Percentiles rank a stretch among this genome's conserved stretches.
Conservation (phyloP, 257 asterid species). For the Ajuga chamaepitys region DNA sequence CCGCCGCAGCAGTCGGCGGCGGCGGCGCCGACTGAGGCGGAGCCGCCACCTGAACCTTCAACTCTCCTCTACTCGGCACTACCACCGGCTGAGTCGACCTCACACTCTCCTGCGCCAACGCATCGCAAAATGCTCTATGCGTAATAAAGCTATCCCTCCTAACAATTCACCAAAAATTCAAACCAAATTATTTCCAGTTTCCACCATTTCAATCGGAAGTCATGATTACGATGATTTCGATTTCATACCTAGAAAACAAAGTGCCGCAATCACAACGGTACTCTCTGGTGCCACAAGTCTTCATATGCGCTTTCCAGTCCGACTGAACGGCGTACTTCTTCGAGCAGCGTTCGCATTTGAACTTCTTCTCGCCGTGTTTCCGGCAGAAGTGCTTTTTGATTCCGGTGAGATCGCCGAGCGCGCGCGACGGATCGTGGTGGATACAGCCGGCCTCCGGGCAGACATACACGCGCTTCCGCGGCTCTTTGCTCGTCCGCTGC, state of each 20-base stretch:
- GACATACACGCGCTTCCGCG: slow-evolving; percentile 68
- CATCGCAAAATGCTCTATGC: slow-evolving; percentile 91
- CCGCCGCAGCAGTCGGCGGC: slow-evolving; percentile 9
- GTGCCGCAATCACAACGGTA: slow-evolving; percentile 94
- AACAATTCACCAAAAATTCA: neutral
- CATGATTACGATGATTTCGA: no score
- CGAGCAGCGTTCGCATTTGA: slow-evolving; percentile 77
- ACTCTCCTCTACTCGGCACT: slow-evolving; percentile 17
- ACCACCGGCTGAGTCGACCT: slow-evolving; percentile 25
- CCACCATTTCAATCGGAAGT: no score
- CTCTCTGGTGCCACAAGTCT: slow-evolving; percentile 83
- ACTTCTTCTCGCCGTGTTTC: slow-evolving; percentile 89
- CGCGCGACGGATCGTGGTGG: slow-evolving; percentile 79
- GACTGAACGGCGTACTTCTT: slow-evolving; percentile 80
- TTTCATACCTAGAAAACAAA: slow-evolving; percentile 62
- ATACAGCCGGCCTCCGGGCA: slow-evolving; percentile 70
- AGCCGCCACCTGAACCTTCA: slow-evolving; percentile 22
- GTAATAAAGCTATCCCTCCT: slow-evolving; percentile 93
- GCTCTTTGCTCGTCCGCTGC: slow-evolving; percentile 55
- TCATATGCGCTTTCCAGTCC: slow-evolving; percentile 96
- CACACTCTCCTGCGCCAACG: slow-evolving; percentile 75
- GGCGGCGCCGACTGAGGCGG: slow-evolving; percentile 9
- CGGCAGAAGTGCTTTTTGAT: slow-evolving; percentile 85
- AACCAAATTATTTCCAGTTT: no score
- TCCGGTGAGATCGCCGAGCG: slow-evolving; percentile 91